These are phyloP conservation scores for Rhodotorula sphaerocarpa DNA, from an alignment of 768 basidiomycete species.

Conservation along the genomic window DNA sequence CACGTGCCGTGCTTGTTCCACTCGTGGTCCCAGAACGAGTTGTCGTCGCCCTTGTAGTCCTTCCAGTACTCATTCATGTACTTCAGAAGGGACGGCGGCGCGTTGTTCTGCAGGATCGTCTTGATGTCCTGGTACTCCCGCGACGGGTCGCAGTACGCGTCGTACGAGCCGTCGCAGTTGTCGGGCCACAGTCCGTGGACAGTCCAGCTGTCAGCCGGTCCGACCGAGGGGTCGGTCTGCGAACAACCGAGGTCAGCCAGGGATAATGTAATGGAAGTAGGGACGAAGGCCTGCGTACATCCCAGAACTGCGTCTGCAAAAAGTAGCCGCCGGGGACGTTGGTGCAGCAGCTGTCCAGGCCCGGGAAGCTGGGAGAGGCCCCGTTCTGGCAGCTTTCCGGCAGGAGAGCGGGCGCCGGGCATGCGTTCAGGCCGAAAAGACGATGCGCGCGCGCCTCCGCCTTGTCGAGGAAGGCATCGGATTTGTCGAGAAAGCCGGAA, in stretches of 20 bases:
- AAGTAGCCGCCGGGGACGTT: conserved; percentile 17
- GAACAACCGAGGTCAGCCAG: too few species aligned
- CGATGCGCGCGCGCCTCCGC: background rate
- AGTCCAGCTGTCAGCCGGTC: conserved; percentile 19
- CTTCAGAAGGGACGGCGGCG: conserved; percentile 25
- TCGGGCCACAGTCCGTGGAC: conserved; percentile 21
- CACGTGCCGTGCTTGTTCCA: conserved; percentile 39
- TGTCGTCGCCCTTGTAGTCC: conserved; percentile 38
- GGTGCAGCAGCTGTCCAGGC: conserved; percentile 21
- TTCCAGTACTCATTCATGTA: conserved; percentile 41
- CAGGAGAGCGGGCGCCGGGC: conserved; percentile 6
- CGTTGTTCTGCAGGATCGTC: conserved; percentile 34
- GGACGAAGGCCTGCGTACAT: too few species aligned
- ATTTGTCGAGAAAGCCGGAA: background rate
- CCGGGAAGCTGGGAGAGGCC: background rate
- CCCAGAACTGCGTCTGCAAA: conserved; percentile 24
- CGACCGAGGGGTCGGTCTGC: background rate
- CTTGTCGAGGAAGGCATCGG: background rate
- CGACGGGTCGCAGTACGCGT: conserved; percentile 39
- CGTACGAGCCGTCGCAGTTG: conserved; percentile 38
- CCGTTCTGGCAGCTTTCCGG: background rate
- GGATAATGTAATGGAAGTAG: too few species aligned
- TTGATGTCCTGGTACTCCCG: conserved; percentile 40
- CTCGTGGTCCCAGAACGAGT: conserved; percentile 42
- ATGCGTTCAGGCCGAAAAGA: conserved; percentile 3